Percentiles rank a stretch among this genome's conserved stretches.
phyloP scores from a whole-genome alignment of 306 rosid genomes.

The Fagus crenata region DNA sequence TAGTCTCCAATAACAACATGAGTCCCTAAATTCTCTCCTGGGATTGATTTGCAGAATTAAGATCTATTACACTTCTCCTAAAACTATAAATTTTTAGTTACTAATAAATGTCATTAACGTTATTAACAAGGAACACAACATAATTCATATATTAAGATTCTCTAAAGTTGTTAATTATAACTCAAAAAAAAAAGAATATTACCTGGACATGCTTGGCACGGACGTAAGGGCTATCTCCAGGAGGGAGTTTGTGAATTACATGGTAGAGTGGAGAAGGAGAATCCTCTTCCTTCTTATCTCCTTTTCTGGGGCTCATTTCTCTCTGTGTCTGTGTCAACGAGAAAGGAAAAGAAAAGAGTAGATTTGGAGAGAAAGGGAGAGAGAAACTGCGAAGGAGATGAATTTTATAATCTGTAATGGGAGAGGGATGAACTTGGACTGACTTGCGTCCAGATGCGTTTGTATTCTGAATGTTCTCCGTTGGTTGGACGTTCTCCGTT shows the following conservation, averaged over 20 bases:
- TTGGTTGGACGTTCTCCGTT: not conserved
- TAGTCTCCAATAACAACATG: too few relatives aligned
- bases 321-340: too few relatives aligned
- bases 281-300: slow-evolving; percentile 23
- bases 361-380: not conserved
- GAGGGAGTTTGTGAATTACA: slow-evolving; percentile 77
- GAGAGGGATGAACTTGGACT: not conserved
- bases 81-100: too few relatives aligned
- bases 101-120: too few relatives aligned
- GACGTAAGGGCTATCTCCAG: slow-evolving; percentile 84
- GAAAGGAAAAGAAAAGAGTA: too few relatives aligned
- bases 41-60: too few relatives aligned
- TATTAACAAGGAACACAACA: too few relatives aligned
- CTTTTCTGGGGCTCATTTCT: slow-evolving; percentile 8
- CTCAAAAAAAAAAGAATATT: not conserved
- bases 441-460: not conserved
- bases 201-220: slow-evolving; percentile 94
- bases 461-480: not conserved
- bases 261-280: slow-evolving; percentile 41
- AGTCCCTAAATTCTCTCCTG: too few relatives aligned
- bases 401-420: not conserved
- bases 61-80: too few relatives aligned
- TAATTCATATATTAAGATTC: too few relatives aligned
- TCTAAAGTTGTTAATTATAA: too few relatives aligned
- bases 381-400: not conserved